Evolutionary conservation across 768 basidiomycete genomes (phyloP).

Genomic region (Vishniacozyma victoriae): DNA sequence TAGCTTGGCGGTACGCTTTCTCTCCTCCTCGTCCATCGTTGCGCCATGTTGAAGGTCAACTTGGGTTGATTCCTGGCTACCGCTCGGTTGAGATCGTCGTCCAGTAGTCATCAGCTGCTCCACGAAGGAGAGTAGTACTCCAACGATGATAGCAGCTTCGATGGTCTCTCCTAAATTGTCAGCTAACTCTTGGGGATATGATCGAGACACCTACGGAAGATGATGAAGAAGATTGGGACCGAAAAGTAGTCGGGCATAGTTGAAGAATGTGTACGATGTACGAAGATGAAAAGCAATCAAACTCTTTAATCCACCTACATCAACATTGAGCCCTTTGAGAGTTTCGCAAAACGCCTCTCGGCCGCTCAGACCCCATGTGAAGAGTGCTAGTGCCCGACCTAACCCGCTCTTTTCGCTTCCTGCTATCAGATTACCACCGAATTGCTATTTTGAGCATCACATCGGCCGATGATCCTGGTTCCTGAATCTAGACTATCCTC

Average conservation of each 20-base stretch:
- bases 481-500: no score
- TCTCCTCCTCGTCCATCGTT: neutral
- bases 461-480: no score
- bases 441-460: no score
- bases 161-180: constrained; percentile 59
- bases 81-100: neutral
- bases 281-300: neutral
- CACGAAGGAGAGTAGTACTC: constrained; percentile 84
- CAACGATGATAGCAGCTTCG: constrained; percentile 86
- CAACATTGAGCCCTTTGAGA: no score
- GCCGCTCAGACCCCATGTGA: no score
- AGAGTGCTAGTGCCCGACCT: no score
- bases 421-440: no score
- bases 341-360: no score
- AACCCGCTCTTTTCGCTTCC: no score
- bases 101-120: constrained; percentile 56
- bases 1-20: constrained; percentile 16
- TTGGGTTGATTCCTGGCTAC: neutral
- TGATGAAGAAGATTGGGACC: constrained; percentile 93
- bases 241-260: constrained; percentile 70
- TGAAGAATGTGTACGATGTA: constrained; percentile 3
- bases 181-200: neutral
- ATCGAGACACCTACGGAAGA: constrained; percentile 60
- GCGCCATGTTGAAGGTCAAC: neutral
- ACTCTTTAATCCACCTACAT: neutral